Evolutionary conservation across 805 yeast species (phyloP), one percentile per base, ranked within the genome.

Genomic region (Kuraishia floccosa): DNA sequence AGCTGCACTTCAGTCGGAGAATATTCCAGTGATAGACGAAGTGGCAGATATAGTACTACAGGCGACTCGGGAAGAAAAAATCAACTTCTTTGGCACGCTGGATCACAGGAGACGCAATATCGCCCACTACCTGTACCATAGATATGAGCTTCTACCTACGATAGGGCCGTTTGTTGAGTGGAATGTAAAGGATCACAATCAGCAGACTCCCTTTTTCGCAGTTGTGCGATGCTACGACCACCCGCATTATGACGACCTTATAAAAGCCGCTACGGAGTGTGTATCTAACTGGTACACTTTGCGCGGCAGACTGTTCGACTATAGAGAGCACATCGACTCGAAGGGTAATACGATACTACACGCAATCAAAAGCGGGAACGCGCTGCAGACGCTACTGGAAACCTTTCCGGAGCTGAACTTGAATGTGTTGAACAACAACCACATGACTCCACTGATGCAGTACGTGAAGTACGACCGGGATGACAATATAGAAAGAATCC

Each of bases 161-260:
- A 48, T 85, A 8, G 93, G 94, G 0, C 47, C 47, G 2, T 65
- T 58, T 27, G 56, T 86, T 4, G 63, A 82, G 42, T 89, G 96
- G 96, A 62, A 58, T 5, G 47, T 53, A 10, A 66, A 65, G 31
- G 96, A 87, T 46, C 38, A 43, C 9, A 72, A 68, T 36, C 72
- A 76, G 0, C 83, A 81, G 41, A 83, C 96, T 0, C 93, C 96
- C 0, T 54, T 89, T 7, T 72, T 80, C 50, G 67, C 84, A 2
- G 53, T 83, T 3, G 74, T 84, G 39, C 56, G 95, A 33, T 73
- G 86, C 39, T 87, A 87, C 51, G 96, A 86, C 48, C 86, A 81
- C 39, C 56, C 69, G 0, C 52, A 72, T 21, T 87, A 86, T 49
- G 47, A 58, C 2, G 44, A 45, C 3, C 45, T 83, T 41, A 53